Conservation (phyloP, 2,329 filamentous ascomycete genomes). For the Orbilia ellipsospora region DNA sequence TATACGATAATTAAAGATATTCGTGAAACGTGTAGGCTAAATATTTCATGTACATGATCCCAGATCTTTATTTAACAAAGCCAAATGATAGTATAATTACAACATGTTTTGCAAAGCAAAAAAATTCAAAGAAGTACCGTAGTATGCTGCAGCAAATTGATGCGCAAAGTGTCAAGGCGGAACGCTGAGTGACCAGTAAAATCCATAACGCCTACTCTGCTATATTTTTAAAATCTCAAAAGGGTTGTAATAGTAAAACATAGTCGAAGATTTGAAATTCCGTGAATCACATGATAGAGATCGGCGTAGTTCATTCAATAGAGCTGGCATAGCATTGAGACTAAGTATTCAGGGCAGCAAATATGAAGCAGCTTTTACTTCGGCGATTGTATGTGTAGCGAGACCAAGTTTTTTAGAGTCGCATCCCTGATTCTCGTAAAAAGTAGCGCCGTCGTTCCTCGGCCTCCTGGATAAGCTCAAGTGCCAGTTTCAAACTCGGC, state of each 20-base stretch:
- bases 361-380: background rate
- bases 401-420: conserved; percentile 7
- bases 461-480: conserved; percentile 83
- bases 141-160: background rate
- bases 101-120: conserved; percentile 15
- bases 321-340: too few species aligned
- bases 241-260: conserved; percentile 35
- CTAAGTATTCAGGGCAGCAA: too few species aligned
- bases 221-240: conserved; percentile 19
- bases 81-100: conserved; percentile 18
- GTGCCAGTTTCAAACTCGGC: conserved; percentile 78
- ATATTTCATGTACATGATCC: conserved; percentile 43
- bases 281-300: background rate
- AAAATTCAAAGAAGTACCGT: background rate
- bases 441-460: conserved; percentile 76
- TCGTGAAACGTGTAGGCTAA: conserved; percentile 19
- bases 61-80: conserved; percentile 46
- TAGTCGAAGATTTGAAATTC: conserved; percentile 33
- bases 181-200: background rate
- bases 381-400: background rate
- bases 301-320: too few species aligned
- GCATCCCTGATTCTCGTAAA: conserved; percentile 64
- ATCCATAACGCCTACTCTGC: conserved; percentile 24
- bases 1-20: background rate
- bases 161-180: too few species aligned